These are phyloP conservation scores for Phytophthora macrochlamydospora DNA, from an alignment of 352 stramenopile species.

Conservation along the genomic window DNA sequence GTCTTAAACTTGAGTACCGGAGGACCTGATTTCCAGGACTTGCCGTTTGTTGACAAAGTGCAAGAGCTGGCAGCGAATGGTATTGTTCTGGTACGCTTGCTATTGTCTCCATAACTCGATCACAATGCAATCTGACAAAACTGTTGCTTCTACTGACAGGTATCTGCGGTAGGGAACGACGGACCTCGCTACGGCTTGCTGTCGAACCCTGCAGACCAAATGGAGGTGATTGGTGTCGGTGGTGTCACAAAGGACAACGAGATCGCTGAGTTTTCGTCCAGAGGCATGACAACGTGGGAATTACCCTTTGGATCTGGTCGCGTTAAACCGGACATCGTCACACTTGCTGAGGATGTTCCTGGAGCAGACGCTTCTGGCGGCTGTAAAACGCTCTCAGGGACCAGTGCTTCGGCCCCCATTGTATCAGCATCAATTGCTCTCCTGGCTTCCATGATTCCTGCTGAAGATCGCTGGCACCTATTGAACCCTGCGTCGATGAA, in stretches of 20 bases:
- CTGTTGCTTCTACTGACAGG: slow-evolving; percentile 23
- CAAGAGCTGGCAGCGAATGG: slow-evolving; percentile 78
- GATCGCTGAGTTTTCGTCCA: slow-evolving; percentile 80
- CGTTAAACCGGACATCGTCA: slow-evolving; percentile 87
- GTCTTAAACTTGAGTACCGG: slow-evolving; percentile 90
- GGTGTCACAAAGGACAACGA: slow-evolving; percentile 60
- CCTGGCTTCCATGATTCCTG: slow-evolving; percentile 73
- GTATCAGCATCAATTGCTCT: slow-evolving; percentile 78
- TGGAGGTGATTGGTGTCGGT: slow-evolving; percentile 85
- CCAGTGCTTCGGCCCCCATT: slow-evolving; percentile 85
- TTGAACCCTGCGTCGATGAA: slow-evolving; percentile 77
- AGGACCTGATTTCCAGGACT: slow-evolving; percentile 83
- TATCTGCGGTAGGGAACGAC: slow-evolving; percentile 86
- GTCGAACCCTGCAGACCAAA: slow-evolving; percentile 87
- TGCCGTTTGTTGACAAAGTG: slow-evolving; percentile 91
- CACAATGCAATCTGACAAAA: no score
- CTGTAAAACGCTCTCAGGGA: slow-evolving; percentile 78
- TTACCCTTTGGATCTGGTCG: slow-evolving; percentile 79
- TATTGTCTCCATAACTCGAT: no score
- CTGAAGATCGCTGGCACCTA: slow-evolving; percentile 53
- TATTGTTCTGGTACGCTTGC: slow-evolving; percentile 64
- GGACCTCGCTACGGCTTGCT: slow-evolving; percentile 85
- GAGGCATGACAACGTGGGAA: slow-evolving; percentile 89
- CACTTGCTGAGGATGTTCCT: slow-evolving; percentile 68
- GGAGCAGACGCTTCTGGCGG: slow-evolving; percentile 54